Evolutionary conservation across 352 stramenopile genomes (phyloP).

Genomic region (Pythium brassicae): DNA sequence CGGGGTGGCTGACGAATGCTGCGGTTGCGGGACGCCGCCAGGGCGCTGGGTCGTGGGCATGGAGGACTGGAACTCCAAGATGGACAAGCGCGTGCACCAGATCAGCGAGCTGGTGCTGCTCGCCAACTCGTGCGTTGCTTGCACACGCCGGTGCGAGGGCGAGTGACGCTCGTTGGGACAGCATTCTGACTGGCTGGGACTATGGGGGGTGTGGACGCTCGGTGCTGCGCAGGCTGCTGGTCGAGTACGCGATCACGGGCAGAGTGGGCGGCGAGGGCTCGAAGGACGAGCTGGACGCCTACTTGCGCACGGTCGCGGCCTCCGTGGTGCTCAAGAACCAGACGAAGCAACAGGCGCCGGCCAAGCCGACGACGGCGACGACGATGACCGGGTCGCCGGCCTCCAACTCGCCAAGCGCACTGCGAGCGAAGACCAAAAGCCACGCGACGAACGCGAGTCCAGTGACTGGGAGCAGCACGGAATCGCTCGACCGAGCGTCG

Average conservation of each 20-base stretch:
- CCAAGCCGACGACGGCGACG: background rate
- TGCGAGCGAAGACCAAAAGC: background rate
- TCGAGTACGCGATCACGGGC: slow-evolving; percentile 69
- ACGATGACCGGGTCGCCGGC: background rate
- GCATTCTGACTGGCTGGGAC: background rate
- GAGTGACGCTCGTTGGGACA: background rate
- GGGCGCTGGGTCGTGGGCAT: slow-evolving; percentile 80
- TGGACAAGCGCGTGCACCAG: slow-evolving; percentile 76
- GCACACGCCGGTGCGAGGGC: background rate
- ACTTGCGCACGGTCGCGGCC: slow-evolving; percentile 55
- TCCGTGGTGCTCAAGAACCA: slow-evolving; percentile 64
- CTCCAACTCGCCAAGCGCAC: background rate
- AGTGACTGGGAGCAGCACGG: background rate
- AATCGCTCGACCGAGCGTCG: background rate
- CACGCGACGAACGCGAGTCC: background rate
- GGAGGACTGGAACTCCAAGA: slow-evolving; percentile 85
- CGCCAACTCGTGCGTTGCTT: slow-evolving; percentile 41
- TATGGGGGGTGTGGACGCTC: background rate
- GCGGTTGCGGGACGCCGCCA: slow-evolving; percentile 4
- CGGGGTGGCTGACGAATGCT: too few species aligned
- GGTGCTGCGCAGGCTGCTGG: slow-evolving; percentile 31
- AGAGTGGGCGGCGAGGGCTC: slow-evolving; percentile 44
- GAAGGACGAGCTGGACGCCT: slow-evolving; percentile 58
- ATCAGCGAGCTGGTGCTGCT: slow-evolving; percentile 82
- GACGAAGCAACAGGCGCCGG: slow-evolving; percentile 6